Percentiles rank a stretch among this genome's conserved stretches.
phyloP scores from a whole-genome alignment of 306 rosid species.

The Quillaja saponaria region DNA sequence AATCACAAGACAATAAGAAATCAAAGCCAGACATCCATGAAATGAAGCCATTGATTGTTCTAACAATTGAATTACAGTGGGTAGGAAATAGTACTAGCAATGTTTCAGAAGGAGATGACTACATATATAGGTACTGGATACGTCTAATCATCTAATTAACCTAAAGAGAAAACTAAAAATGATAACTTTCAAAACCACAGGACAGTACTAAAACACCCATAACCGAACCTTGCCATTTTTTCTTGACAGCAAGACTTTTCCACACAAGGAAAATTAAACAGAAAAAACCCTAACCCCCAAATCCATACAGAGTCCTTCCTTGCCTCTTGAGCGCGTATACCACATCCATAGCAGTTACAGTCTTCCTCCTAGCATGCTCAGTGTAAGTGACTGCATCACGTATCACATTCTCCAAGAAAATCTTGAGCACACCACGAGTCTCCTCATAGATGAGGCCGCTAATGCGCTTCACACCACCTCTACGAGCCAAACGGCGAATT shows the following conservation, averaged over 20 bases:
- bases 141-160: no score
- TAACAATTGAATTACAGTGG: background rate
- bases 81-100: background rate
- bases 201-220: no score
- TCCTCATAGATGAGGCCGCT: slow-evolving; percentile 70
- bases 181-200: no score
- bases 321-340: slow-evolving; percentile 70
- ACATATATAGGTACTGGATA: no score
- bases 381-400: slow-evolving; percentile 77
- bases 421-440: slow-evolving; percentile 67
- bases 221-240: background rate
- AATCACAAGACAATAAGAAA: no score
- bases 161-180: no score
- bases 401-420: slow-evolving; percentile 69
- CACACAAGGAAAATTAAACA: background rate
- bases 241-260: slow-evolving; percentile 74
- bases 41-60: no score
- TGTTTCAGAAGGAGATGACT: background rate
- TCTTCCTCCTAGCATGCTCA: slow-evolving; percentile 66
- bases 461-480: slow-evolving; percentile 75
- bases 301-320: slow-evolving; percentile 72
- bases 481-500: slow-evolving; percentile 63
- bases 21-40: no score
- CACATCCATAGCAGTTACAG: slow-evolving; percentile 73
- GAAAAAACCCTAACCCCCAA: slow-evolving; percentile 56